Evolutionary conservation across 1,284 basidiomycete species (phyloP), one percentile per base, ranked within the genome.

Genomic region (Cutaneotrichosporon cutaneum): DNA sequence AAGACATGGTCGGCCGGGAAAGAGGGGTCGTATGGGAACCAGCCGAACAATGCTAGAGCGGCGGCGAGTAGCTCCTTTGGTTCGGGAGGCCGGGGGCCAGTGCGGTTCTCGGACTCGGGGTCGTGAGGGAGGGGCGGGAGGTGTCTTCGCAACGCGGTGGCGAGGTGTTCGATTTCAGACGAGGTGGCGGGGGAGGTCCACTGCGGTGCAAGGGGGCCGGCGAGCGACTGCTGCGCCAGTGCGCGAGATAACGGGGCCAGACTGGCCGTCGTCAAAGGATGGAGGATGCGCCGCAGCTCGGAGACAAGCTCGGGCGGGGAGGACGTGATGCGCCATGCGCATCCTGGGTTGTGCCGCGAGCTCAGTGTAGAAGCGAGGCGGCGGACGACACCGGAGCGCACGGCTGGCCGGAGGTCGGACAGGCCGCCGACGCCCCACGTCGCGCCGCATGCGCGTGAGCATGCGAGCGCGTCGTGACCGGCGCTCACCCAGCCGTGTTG

Each of bases 11-110:
- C 50, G 59, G 68, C 24, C n/a, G 30, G 42, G 42, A 56, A 33
- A 45, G 71, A 64, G 3, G 71, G 67, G 42, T 72, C 66, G 60
- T 73, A 70, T 0, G 76, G 74, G 36, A 70, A 76, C 76, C 76
- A 77, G 3, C 65, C 75, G 61, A 76, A 77, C 10, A 75, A 52
- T 1, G 75, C 67, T 24, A 74, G 59, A 0, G 59, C 58, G 5
- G 68, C 58, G 1, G 69, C 66, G 54, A 62, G 53, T n/a, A 9
- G 4, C 48, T 51, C 48, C 11, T 27, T n/a, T 2, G 48, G 48
- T 18, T 26, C 26, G 32, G 33, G 8, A 55, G 53, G 39, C 57
- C 39, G 21, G 51, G 44, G 30, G 33, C 21, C 21, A 35, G 26
- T 8, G 27, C n/a, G 39, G 42, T 42, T 1, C 14, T 13, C 16